phyloP scores from a whole-genome alignment of 495 filamentous ascomycete genomes.

The Monascus purpureus region DNA sequence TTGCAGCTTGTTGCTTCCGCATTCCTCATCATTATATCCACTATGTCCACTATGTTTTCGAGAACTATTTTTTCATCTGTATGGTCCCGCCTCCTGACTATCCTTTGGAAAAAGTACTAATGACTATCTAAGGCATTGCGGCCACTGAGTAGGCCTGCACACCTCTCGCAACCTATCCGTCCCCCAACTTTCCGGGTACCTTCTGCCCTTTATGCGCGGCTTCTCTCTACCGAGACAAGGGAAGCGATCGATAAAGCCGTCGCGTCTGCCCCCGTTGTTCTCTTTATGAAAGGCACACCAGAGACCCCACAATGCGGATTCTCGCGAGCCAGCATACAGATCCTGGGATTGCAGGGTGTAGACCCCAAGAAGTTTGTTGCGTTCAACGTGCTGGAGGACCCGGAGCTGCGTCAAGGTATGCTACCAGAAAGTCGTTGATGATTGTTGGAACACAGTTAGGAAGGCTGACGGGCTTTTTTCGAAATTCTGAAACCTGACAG shows the following conservation, averaged over 20 bases:
- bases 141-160: conserved; percentile 18
- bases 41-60: conserved; percentile 25
- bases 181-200: conserved; percentile 15
- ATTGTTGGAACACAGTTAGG: no score
- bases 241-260: conserved; percentile 82
- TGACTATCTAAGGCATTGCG: conserved; percentile 21
- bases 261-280: conserved; percentile 70
- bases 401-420: conserved; percentile 73
- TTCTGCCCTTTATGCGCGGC: conserved; percentile 34
- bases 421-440: no score
- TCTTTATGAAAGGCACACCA: conserved; percentile 98
- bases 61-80: conserved; percentile 22
- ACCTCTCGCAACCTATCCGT: conserved; percentile 11
- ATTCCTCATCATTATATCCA: no score
- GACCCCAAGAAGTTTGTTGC: conserved; percentile 94
- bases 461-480: conserved; percentile 3
- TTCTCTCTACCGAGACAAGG: conserved; percentile 62
- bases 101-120: not conserved
- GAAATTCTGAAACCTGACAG: conserved; percentile 29
- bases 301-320: conserved; percentile 97
- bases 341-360: conserved; percentile 86
- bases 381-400: conserved; percentile 90
- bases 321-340: conserved; percentile 88
- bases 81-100: conserved; percentile 1
- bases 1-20: no score